Evolutionary conservation across 2,329 filamentous ascomycete species (phyloP), one percentile per base, ranked within the genome.

Genomic region (Neoascochyta sp.): DNA sequence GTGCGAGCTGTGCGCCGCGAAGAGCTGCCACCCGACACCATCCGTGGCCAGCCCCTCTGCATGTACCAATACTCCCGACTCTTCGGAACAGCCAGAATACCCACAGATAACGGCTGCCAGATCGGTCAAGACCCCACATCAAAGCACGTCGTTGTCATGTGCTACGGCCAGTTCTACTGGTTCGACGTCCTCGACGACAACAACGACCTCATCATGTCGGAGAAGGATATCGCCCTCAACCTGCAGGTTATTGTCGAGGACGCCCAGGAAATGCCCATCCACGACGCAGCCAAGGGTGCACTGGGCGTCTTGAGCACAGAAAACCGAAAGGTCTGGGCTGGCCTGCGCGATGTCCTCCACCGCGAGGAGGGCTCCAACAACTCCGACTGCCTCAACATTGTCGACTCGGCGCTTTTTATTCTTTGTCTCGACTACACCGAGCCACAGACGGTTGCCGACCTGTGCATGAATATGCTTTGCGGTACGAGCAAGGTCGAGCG

Each of bases 401-500:
- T 98, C 25, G 92, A 98, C 61, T 89, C 88, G 2, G 88, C 92
- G 1, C 72, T 98, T 0, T 98, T 96, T 55, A 78, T 94, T 11
- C 73, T 98, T 2, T 96, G 89, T 47, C 71, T 98, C 4, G 92
- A 98, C 63, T 92, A 94, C 53, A 87, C 87, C 0, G 89, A 95
- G 59, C 89, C 92, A 0, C 67, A 74, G 1, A 87, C 78, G 25
- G 83, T 81, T 1, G 81, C 87, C 0, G 84, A 87, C 17, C 76
- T 96, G n/a, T 95, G 89, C 63, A 88, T 87, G 58, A 98, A 96
- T 63, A 96, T 98, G 90, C 83, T 98, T 9, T 96, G 92, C 54
- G 92, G 92, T 24, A 94, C 88, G 0, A 95, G 83, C 49, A 81
- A 92, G 54, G 82, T 96, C 9, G 85, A 94, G 53, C 85, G 83